A percentile compares a stretch with the other conserved stretches of the same genome.
Evolutionary conservation across 768 basidiomycete genomes (phyloP).

Genomic region (Termitomyces sp.): DNA sequence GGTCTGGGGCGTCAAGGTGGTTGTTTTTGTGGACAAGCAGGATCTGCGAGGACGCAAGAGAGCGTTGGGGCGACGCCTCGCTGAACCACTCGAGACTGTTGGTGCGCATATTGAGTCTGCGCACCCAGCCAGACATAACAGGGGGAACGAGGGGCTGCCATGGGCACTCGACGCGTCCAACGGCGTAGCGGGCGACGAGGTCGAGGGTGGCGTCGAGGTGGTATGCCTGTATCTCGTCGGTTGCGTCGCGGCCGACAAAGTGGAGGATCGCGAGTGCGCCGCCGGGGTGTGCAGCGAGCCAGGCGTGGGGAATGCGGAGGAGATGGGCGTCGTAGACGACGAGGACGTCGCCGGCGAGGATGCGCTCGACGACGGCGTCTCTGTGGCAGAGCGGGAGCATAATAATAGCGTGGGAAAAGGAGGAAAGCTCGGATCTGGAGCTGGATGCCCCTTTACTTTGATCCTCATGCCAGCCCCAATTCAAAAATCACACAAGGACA

Average conservation of each 20-base stretch:
- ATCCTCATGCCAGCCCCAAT: conserved; percentile 25
- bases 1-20: conserved; percentile 30
- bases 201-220: conserved; percentile 61
- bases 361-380: conserved; percentile 60
- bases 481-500: conserved; percentile 41
- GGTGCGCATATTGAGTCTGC: conserved; percentile 35
- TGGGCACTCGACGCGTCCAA: conserved; percentile 62
- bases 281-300: conserved; percentile 90
- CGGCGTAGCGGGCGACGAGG: conserved; percentile 57
- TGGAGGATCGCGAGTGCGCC: conserved; percentile 87
- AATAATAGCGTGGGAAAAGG: conserved; percentile 3
- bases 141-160: conserved; percentile 88
- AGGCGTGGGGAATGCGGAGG: conserved; percentile 62
- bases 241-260: conserved; percentile 92
- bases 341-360: conserved; percentile 72
- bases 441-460: conserved; percentile 39
- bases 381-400: conserved; percentile 29
- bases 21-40: conserved; percentile 53
- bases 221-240: conserved; percentile 92
- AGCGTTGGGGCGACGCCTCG: conserved; percentile 50
- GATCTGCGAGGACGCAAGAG: conserved; percentile 49
- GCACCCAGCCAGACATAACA: conserved; percentile 80
- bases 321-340: conserved; percentile 68
- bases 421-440: neutral
- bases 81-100: conserved; percentile 56